Base-by-base conservation (phyloP, 2,329 filamentous ascomycete species). In the Eutypella sp. region DNA sequence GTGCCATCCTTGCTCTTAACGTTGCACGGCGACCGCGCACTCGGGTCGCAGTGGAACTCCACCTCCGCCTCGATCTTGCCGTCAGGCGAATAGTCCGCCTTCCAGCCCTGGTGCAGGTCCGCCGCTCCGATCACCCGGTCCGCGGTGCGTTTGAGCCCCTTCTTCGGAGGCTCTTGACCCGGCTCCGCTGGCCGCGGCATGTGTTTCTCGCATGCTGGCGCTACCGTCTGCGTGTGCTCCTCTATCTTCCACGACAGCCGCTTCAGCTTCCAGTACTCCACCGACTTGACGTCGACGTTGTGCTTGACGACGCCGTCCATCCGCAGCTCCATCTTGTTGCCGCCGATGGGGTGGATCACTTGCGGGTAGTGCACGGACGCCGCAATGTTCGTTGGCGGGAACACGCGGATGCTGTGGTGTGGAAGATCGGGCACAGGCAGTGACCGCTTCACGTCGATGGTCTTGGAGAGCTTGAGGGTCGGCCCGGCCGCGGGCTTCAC, bases 161-260 rank as follows among this genome's bases (percentile, higher is more conserved):
- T 95, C 57, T 69, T 72, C 41, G 59, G 53, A 44, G 47, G 54
- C 47, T 61, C 56, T 49, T 61, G 56, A 50, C 76, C 74, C 55
- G 78, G 75, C 45, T 60, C 56, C 25, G 49, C 44, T 19, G 54
- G 44, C 57, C 79, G 77, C 57, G 79, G 74, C 8, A 76, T 67
- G 68, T 97, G 93, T 64, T 85, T 87, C 29, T 76, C 61, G 70
- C 93, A 97, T 16, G 89, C 87, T 2, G 87, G 84, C 0, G 89
- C 88, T 33, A 92, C 74, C 31, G 85, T 84, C 67, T 84, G 86
- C 64, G 89, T 80, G 33, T 83, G 85, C 73, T 99, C 92, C 62
- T 96, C 91, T 44, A 99, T 84, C 54, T 87, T 83, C 92, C 92
- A 99, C 52, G 86, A 89, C 54, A 96, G 78, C 67, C 95, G 93